phyloP scores from a whole-genome alignment of 345 rosid species.

The Salix arbutifolia region DNA sequence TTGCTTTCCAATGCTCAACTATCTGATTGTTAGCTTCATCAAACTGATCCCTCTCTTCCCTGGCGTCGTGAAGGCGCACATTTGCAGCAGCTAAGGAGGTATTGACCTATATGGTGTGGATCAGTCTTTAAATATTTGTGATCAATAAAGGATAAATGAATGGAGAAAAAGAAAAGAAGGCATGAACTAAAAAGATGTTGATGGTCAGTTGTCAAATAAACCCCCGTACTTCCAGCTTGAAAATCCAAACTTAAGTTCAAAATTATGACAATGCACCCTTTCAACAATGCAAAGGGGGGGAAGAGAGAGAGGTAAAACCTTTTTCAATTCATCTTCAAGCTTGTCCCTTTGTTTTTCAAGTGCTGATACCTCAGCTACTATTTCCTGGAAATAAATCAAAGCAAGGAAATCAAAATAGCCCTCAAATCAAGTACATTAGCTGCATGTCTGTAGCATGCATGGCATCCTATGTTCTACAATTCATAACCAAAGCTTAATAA shows the following conservation, averaged over 20 bases:
- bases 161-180: neutral
- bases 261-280: neutral
- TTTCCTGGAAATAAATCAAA: slow-evolving; percentile 51
- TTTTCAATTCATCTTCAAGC: slow-evolving; percentile 89
- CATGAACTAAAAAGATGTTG: neutral
- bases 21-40: slow-evolving; percentile 90
- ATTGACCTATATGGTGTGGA: slow-evolving; percentile 51
- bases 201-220: neutral
- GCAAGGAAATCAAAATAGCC: slow-evolving; percentile 10
- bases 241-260: neutral
- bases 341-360: slow-evolving; percentile 80
- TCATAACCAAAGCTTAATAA: neutral
- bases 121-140: slow-evolving; percentile 12
- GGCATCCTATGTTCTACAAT: neutral
- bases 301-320: slow-evolving; percentile 28
- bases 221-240: neutral
- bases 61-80: slow-evolving; percentile 67
- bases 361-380: slow-evolving; percentile 66
- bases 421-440: neutral
- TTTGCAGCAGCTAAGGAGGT: slow-evolving; percentile 86
- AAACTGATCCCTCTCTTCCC: slow-evolving; percentile 91
- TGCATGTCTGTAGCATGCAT: neutral
- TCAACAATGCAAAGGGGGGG: neutral
- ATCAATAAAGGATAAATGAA: neutral
- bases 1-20: slow-evolving; percentile 70